Evolutionary conservation across 352 stramenopile genomes (phyloP).

Genomic region (Phytophthora ramorum): DNA sequence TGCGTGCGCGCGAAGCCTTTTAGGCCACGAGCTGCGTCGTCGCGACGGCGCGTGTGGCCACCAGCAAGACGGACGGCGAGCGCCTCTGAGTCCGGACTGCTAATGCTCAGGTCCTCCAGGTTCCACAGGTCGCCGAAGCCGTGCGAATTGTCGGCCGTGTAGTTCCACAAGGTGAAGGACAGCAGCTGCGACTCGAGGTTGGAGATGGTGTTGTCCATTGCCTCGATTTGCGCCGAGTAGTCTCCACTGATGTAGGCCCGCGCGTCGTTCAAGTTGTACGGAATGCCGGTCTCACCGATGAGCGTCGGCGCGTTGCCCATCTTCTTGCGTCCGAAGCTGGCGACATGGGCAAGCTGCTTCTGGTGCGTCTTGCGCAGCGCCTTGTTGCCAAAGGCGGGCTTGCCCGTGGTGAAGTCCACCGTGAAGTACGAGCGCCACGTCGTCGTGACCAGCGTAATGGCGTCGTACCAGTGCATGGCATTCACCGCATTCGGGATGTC

Average conservation of each 20-base stretch:
- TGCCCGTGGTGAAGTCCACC: conserved; percentile 62
- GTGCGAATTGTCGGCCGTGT: conserved; percentile 78
- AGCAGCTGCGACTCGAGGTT: conserved; percentile 67
- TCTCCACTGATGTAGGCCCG: conserved; percentile 48
- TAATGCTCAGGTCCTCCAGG: conserved; percentile 82
- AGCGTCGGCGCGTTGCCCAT: conserved; percentile 53
- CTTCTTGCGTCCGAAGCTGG: conserved; percentile 47
- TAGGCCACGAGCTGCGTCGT: conserved; percentile 50
- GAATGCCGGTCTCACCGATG: conserved; percentile 66
- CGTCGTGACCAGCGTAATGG: conserved; percentile 83
- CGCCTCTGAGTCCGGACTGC: conserved; percentile 47
- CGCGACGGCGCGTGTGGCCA: conserved; percentile 27
- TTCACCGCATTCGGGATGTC: conserved; percentile 68
- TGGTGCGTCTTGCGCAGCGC: conserved; percentile 63
- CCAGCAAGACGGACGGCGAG: conserved; percentile 33
- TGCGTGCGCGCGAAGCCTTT: conserved; percentile 69
- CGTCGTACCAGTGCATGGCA: conserved; percentile 91
- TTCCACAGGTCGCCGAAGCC: conserved; percentile 80
- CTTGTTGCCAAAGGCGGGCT: conserved; percentile 62
- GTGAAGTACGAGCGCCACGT: conserved; percentile 74
- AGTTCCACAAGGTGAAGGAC: conserved; percentile 90
- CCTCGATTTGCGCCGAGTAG: conserved; percentile 49
- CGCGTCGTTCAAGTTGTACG: conserved; percentile 65
- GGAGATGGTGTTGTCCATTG: conserved; percentile 68
- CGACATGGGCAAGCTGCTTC: conserved; percentile 58